Evolutionary conservation across 139 green algal genomes (phyloP), one percentile per base, ranked within the genome.

Genomic region (Microglena sp.): DNA sequence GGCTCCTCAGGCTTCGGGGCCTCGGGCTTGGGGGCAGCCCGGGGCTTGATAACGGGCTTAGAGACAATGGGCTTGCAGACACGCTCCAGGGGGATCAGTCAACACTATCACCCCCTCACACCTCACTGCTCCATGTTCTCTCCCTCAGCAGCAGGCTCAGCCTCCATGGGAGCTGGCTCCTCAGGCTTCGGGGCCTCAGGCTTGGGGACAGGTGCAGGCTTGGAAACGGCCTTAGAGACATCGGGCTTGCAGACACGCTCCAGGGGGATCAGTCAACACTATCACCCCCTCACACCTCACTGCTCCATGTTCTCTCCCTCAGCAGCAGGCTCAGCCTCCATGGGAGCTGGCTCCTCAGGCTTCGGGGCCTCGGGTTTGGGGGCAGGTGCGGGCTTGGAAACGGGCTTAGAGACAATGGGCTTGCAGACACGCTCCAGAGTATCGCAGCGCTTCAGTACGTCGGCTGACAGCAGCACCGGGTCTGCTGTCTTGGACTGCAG

Each of bases 361-460:
- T 68, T 64, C 0, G 67, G 30, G 2, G 66, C 40, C 6, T 55
- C 28, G 24, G 57, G 50, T 2, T 61, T 55, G 15, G 73, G n/a
- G 24, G 73, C 73, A 53, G 74, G 69, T n/a, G n/a, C n/a, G n/a
- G 91, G 81, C 34, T 84, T 75, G 43, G 75, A 54, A 2, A 84
- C 85, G 3, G 92, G 88, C 79, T 95, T 92, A 46, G 57, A 82
- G 63, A 95, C 76, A 69, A 99, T 95, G 45, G 94, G 91, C 65
- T 87, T 77, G 63, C 71, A 84, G 58, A 91, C 73, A 5, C 84
- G 77, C 11, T 82, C 70, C 5, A 98, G 66, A 32, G 68, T 61
- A 21, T 90, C 92, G 36, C 62, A 61, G 81, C 94, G 95, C 80
- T 96, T 96, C 29, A 70, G 67, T 60, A 96, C 87, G 68, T 99